phyloP scores from a whole-genome alignment of 306 rosid genomes.

The Trifolium pratense region DNA sequence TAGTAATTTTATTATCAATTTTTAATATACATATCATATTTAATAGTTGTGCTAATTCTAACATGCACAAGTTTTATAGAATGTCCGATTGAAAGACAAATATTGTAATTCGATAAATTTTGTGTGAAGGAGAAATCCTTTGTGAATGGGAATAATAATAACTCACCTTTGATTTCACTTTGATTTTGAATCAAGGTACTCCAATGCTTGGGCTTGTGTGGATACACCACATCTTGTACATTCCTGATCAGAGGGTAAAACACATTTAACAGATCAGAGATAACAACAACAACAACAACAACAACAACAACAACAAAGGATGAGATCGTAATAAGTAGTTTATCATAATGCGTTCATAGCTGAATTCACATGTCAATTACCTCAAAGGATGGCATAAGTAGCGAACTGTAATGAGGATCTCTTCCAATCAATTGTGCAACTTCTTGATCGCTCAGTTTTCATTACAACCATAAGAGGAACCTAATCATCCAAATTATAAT shows the following conservation, averaged over 20 bases:
- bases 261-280: conserved; percentile 32
- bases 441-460: conserved; percentile 90
- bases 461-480: conserved; percentile 76
- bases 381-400: conserved; percentile 86
- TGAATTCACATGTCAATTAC: conserved; percentile 44
- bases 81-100: not conserved
- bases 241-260: conserved; percentile 60
- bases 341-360: not conserved
- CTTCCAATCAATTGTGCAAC: conserved; percentile 90
- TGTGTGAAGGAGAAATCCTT: conserved; percentile 2
- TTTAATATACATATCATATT: too few species aligned
- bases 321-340: conserved; percentile 8
- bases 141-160: conserved; percentile 30
- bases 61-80: too few species aligned
- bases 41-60: too few species aligned
- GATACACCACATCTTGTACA: conserved; percentile 63
- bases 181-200: conserved; percentile 73
- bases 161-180: too few species aligned
- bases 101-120: not conserved
- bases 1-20: too few species aligned
- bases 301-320: too few species aligned
- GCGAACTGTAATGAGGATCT: conserved; percentile 76
- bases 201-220: conserved; percentile 74
- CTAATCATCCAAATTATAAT: conserved; percentile 42
- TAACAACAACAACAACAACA: too few species aligned